phyloP scores from a whole-genome alignment of 306 rosid genomes.

The Mimosa bimucronata region DNA sequence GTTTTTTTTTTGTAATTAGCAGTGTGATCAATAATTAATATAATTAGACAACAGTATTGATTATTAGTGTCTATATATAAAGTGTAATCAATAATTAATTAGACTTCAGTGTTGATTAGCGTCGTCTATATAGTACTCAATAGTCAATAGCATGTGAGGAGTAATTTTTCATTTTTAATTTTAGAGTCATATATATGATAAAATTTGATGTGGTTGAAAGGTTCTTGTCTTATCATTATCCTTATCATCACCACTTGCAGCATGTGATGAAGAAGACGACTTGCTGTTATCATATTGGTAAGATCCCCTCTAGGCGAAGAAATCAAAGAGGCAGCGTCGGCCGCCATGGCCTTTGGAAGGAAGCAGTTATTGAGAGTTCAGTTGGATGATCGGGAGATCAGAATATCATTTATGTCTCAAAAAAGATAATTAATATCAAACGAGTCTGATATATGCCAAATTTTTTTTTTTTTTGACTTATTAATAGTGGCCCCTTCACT shows the following conservation, averaged over 20 bases:
- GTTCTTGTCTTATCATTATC: too few species aligned
- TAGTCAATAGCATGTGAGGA: background rate
- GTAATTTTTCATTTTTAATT: background rate
- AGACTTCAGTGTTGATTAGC: background rate
- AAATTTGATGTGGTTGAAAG: background rate
- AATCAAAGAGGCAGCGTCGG: conserved; percentile 38
- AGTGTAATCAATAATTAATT: background rate
- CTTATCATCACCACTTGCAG: too few species aligned
- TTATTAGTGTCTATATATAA: background rate
- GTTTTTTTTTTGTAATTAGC: background rate
- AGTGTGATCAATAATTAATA: background rate
- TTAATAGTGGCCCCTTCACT: too few species aligned
- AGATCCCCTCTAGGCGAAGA: conserved; percentile 10
- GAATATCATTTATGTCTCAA: too few species aligned
- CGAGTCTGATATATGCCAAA: too few species aligned
- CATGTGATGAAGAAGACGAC: background rate
- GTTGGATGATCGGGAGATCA: too few species aligned
- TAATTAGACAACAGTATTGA: background rate
- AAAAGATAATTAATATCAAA: too few species aligned
- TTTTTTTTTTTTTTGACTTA: too few species aligned
- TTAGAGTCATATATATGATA: background rate
- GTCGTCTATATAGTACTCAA: background rate
- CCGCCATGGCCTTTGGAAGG: conserved; percentile 41
- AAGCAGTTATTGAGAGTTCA: conserved; percentile 50
- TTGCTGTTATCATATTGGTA: background rate